Evolutionary conservation across 345 rosid genomes (phyloP).

Genomic region (Arabis alpina): DNA sequence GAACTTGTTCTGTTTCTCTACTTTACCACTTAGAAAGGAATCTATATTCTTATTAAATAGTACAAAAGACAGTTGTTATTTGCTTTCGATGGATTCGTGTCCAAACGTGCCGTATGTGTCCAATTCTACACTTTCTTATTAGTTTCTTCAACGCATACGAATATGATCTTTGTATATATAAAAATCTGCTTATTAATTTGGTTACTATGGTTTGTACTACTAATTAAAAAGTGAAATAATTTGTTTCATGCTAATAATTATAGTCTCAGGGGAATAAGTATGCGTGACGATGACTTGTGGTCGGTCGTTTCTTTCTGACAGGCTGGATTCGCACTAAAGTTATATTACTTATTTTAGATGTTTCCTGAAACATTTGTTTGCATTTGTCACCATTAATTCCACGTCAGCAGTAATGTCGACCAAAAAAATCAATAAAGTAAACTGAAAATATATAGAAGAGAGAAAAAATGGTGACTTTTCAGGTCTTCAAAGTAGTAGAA

Average conservation of each 20-base stretch:
- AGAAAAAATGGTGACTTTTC: background rate
- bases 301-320: conserved; percentile 30
- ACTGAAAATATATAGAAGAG: background rate
- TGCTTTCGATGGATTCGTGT: background rate
- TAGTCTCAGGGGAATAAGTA: conserved; percentile 8
- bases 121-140: conserved; percentile 30
- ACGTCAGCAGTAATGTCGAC: conserved; percentile 25
- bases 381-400: conserved; percentile 26
- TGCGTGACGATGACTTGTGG: conserved; percentile 31
- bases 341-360: conserved; percentile 24
- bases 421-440: background rate
- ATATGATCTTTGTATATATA: background rate
- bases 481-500: background rate
- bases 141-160: conserved; percentile 25
- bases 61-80: conserved; percentile 38
- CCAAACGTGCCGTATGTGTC: conserved; percentile 26
- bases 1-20: conserved; percentile 32
- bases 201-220: background rate
- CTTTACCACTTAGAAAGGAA: conserved; percentile 37
- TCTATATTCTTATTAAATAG: conserved; percentile 29
- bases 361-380: conserved; percentile 32
- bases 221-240: background rate
- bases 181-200: background rate
- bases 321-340: conserved; percentile 39
- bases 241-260: background rate